Evolutionary conservation across 306 rosid species (phyloP).

Genomic region (Dryas alaskensis): DNA sequence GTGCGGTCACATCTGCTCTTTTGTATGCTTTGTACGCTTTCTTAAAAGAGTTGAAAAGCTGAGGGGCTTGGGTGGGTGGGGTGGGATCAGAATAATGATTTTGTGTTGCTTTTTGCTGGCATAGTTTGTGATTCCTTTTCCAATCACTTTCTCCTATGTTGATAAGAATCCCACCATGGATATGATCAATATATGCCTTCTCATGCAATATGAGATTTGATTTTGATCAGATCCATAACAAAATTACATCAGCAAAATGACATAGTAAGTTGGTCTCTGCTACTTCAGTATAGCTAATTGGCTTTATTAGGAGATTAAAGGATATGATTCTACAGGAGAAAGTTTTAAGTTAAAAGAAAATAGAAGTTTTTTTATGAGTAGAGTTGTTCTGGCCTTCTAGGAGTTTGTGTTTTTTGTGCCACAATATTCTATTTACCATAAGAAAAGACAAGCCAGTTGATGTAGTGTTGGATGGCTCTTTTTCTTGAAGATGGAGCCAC

Average conservation of each 20-base stretch:
- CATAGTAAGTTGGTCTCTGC: too few relatives aligned
- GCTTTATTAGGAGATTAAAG: too few relatives aligned
- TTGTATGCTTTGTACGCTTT: slow-evolving; percentile 34
- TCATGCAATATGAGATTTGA: not conserved
- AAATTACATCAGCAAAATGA: slow-evolving; percentile 19
- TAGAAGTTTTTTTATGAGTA: too few relatives aligned
- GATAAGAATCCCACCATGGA: slow-evolving; percentile 47
- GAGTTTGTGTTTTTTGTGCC: too few relatives aligned
- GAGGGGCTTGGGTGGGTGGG: slow-evolving; percentile 33
- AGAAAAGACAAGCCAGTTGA: not conserved
- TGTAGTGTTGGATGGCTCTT: not conserved
- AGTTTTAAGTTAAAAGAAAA: not conserved
- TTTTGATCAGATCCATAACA: not conserved
- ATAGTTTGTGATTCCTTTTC: slow-evolving; percentile 39
- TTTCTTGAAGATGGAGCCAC: not conserved
- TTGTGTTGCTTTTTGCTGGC: slow-evolving; percentile 35
- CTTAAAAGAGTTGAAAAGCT: slow-evolving; percentile 22
- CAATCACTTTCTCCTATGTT: slow-evolving; percentile 37
- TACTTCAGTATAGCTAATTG: too few relatives aligned
- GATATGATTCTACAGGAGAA: not conserved
- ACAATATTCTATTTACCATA: too few relatives aligned
- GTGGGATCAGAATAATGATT: slow-evolving; percentile 60
- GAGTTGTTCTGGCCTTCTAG: too few relatives aligned
- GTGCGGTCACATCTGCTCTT: slow-evolving; percentile 43
- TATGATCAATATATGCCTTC: slow-evolving; percentile 21